A percentile compares a stretch with the other conserved stretches of the same genome.
These are phyloP conservation scores for Oryza brachyantha DNA, from an alignment of 176 grass and related monocot species.

Conservation along the genomic window DNA sequence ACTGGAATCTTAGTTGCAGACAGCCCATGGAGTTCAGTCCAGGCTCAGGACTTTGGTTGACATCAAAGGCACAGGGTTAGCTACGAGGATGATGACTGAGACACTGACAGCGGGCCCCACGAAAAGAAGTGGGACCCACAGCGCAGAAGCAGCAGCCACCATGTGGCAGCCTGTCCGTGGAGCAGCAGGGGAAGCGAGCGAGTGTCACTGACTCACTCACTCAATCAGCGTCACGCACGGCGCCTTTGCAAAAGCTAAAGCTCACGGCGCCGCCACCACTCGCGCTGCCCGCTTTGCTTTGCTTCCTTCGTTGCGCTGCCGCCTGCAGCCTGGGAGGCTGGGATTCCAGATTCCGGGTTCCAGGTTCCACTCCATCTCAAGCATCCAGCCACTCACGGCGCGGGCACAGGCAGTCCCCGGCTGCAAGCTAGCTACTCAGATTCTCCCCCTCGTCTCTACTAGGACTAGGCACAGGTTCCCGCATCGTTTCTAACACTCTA, in stretches of 20 bases:
- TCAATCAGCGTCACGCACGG: neutral
- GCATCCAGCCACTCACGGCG: conserved; percentile 18
- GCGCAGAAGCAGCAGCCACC: neutral
- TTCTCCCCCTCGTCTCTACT: neutral
- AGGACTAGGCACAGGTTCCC: conserved; percentile 12
- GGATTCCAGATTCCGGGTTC: conserved; percentile 20
- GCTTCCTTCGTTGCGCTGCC: neutral
- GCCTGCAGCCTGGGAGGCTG: neutral
- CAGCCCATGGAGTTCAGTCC: neutral
- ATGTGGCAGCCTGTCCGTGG: neutral
- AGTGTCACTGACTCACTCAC: too few relatives aligned
- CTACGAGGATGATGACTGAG: neutral
- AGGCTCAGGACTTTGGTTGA: neutral
- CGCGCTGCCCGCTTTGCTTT: neutral
- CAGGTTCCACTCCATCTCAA: conserved; percentile 18
- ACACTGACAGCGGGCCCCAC: neutral
- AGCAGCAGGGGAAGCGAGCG: neutral
- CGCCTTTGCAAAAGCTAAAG: conserved; percentile 29
- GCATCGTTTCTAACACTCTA: neutral
- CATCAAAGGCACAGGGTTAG: neutral
- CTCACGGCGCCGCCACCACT: neutral
- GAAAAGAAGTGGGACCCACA: neutral
- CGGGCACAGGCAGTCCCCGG: neutral
- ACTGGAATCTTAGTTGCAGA: neutral
- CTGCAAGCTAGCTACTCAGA: neutral